Percentiles rank a stretch among this genome's conserved stretches.
These are phyloP conservation scores for Penicillium sp. DNA, from an alignment of 2,329 filamentous ascomycete species.

Conservation along the genomic window DNA sequence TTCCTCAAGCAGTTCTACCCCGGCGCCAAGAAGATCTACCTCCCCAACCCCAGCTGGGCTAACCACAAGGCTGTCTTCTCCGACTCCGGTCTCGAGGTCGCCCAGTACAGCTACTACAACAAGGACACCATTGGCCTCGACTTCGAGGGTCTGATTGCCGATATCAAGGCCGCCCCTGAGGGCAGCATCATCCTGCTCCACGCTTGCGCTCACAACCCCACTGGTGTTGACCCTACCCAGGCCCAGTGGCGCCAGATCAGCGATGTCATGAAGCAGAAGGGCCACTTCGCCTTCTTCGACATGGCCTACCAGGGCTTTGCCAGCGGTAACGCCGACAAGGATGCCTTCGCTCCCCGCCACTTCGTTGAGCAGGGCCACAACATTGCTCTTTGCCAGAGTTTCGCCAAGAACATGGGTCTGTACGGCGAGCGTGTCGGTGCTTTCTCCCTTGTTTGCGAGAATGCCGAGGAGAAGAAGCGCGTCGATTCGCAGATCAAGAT, in stretches of 20 bases:
- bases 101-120: constrained; percentile 99
- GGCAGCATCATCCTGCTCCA: constrained; percentile 91
- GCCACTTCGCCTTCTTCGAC: constrained; percentile 95
- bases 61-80: constrained; percentile 97
- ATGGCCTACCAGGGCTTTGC: constrained; percentile 99
- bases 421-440: constrained; percentile 98
- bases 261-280: constrained; percentile 77
- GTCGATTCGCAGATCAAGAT: constrained; percentile 99
- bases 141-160: constrained; percentile 87
- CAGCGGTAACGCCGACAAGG: constrained; percentile 83
- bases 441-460: constrained; percentile 86
- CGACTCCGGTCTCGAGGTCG: constrained; percentile 84
- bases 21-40: constrained; percentile 90
- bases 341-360: constrained; percentile 89
- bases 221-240: constrained; percentile 86
- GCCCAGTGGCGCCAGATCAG: constrained; percentile 94
- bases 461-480: constrained; percentile 87
- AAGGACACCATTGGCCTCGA: constrained; percentile 97
- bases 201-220: constrained; percentile 97
- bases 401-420: constrained; percentile 99
- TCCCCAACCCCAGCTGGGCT: constrained; percentile 94
- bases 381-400: constrained; percentile 84
- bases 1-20: constrained; percentile 93
- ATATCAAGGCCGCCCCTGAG: constrained; percentile 84
- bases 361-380: constrained; percentile 92